A percentile compares a stretch with the other conserved stretches of the same genome.
Conservation (phyloP, 208 protist genomes). For the Leishmania gerbilli region DNA sequence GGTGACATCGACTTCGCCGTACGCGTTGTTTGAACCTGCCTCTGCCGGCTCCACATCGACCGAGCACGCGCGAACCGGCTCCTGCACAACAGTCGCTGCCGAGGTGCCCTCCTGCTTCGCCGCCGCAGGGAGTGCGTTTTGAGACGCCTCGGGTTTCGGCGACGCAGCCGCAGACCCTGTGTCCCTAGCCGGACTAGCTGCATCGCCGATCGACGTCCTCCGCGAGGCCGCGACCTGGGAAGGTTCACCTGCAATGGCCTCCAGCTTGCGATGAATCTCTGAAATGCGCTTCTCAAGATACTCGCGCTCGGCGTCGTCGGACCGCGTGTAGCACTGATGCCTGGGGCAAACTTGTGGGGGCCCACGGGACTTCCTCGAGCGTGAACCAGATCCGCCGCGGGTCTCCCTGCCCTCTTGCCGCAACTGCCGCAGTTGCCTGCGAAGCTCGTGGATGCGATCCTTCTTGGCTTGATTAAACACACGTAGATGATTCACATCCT, state of each 20-base stretch:
- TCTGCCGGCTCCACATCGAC: no score
- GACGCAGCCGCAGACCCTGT: background rate
- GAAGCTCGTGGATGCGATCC: slow-evolving; percentile 34
- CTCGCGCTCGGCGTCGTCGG: slow-evolving; percentile 46
- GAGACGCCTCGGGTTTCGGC: background rate
- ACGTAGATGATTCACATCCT: slow-evolving; percentile 28
- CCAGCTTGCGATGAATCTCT: slow-evolving; percentile 44
- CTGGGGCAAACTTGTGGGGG: background rate
- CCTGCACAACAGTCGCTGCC: background rate
- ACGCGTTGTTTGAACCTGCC: background rate
- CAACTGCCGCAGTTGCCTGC: slow-evolving; percentile 29
- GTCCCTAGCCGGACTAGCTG: background rate
- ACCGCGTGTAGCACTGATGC: slow-evolving; percentile 4
- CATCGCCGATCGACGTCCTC: background rate
- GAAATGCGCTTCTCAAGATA: slow-evolving; percentile 52
- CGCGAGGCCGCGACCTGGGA: background rate
- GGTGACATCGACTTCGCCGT: slow-evolving; percentile 15
- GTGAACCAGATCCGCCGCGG: background rate
- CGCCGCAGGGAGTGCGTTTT: background rate
- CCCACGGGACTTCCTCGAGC: background rate
- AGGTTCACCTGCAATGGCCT: background rate
- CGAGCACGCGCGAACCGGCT: background rate
- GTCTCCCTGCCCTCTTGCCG: no score
- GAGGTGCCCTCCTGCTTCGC: background rate
- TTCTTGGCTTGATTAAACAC: slow-evolving; percentile 44